A percentile compares a stretch with the other conserved stretches of the same genome.
Conservation (phyloP, 2,329 filamentous ascomycete genomes). For the Sporothrix inflata region DNA sequence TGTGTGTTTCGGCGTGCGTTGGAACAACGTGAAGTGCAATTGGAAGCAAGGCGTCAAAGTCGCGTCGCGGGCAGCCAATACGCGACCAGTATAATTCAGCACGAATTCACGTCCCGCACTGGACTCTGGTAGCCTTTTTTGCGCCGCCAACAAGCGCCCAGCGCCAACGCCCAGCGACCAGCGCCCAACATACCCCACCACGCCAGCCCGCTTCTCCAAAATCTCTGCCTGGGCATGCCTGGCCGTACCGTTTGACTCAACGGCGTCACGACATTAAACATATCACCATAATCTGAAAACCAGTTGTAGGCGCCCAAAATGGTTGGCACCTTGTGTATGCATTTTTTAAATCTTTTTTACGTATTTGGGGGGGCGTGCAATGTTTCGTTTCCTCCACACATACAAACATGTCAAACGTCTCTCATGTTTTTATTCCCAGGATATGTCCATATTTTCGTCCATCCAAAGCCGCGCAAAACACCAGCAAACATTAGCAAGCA, state of each 20-base stretch:
- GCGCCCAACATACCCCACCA: slow-evolving; percentile 14
- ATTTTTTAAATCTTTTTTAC: slow-evolving; percentile 22
- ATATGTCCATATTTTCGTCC: slow-evolving; percentile 18
- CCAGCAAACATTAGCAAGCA: background rate
- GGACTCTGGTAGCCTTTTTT: background rate
- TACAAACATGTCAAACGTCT: slow-evolving; percentile 16
- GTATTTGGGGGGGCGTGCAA: slow-evolving; percentile 15
- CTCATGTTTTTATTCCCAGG: slow-evolving; percentile 18
- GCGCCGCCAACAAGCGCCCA: background rate
- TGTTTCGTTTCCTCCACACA: slow-evolving; percentile 17
- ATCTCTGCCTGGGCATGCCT: background rate
- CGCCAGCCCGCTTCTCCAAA: slow-evolving; percentile 7
- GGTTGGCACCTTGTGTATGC: slow-evolving; percentile 6
- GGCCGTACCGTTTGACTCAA: background rate
- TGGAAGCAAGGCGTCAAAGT: background rate
- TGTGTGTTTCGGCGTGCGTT: background rate
- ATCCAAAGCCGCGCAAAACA: background rate
- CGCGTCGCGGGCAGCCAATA: slow-evolving; percentile 22
- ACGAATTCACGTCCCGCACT: background rate
- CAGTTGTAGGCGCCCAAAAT: background rate
- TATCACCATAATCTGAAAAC: background rate
- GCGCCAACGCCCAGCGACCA: background rate
- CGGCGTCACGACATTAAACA: background rate
- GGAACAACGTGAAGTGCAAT: background rate
- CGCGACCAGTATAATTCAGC: slow-evolving; percentile 11